These are phyloP conservation scores for Plenodomus lindquistii DNA, from an alignment of 2,329 filamentous ascomycete genomes.

Conservation along the genomic window DNA sequence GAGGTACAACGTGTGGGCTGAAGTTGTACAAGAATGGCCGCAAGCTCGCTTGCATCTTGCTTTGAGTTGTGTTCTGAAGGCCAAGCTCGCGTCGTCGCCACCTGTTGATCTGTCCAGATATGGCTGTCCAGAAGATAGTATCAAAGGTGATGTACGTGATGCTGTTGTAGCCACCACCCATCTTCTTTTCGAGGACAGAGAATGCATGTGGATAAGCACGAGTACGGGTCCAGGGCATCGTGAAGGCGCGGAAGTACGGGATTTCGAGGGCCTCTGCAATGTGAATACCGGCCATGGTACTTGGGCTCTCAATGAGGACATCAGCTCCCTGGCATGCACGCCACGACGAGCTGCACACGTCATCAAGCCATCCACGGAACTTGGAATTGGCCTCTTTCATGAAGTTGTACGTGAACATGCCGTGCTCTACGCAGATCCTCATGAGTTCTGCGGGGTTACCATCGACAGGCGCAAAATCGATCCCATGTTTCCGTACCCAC, in stretches of 20 bases:
- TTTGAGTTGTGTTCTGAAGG: slow-evolving; percentile 77
- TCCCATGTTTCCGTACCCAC: slow-evolving; percentile 91
- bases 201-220: slow-evolving; percentile 96
- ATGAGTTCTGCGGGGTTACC: slow-evolving; percentile 94
- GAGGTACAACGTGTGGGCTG: slow-evolving; percentile 88
- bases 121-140: slow-evolving; percentile 94
- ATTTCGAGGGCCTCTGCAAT: slow-evolving; percentile 92
- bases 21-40: slow-evolving; percentile 99
- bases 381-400: slow-evolving; percentile 73
- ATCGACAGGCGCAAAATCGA: slow-evolving; percentile 85
- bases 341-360: slow-evolving; percentile 81
- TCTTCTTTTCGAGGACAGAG: slow-evolving; percentile 87
- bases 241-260: slow-evolving; percentile 96
- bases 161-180: slow-evolving; percentile 94
- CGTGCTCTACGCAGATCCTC: slow-evolving; percentile 93
- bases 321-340: slow-evolving; percentile 83
- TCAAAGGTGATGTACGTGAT: slow-evolving; percentile 97
- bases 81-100: slow-evolving; percentile 85
- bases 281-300: slow-evolving; percentile 96
- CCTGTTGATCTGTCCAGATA: slow-evolving; percentile 84
- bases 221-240: slow-evolving; percentile 98
- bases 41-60: slow-evolving; percentile 94
- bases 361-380: slow-evolving; percentile 94
- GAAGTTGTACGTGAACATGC: slow-evolving; percentile 94
- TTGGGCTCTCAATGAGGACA: slow-evolving; percentile 91